Evolutionary conservation across 495 filamentous ascomycete genomes (phyloP), one percentile per base, ranked within the genome.

Genomic region (Melanomma pulvis-pyrius): DNA sequence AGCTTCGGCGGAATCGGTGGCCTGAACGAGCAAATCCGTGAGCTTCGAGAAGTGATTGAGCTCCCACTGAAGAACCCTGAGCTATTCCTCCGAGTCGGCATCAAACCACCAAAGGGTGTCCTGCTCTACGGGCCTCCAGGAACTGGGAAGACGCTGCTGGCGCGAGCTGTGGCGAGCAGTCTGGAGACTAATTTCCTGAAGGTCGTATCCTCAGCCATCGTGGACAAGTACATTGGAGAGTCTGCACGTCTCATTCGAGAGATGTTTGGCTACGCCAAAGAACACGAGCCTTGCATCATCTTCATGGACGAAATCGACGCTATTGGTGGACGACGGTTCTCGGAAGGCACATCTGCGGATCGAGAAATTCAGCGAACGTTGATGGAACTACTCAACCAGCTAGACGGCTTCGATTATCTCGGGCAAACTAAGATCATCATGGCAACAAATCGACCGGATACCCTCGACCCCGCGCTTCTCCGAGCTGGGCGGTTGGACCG

Each of bases 251-350:
- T 99, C 69, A 99, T 99, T 72, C 88, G 96, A 79, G 96, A 99
- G 77, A 98, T 99, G 96, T 99, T 99, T 73, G 96, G 96, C 52
- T 99, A 99, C 75, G 96, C 96, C 63, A 97, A 97, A 78, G 96
- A 99, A 78, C 96, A 99, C 77, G 96, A 99, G 76, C 96, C 96
- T 48, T 99, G 96, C 78, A 98, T 99, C 75, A 99, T 99, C 79
- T 99, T 99, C 86, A 99, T 99, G 96, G 96, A 99, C 82, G 96
- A 99, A 77, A 99, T 99, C 76, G 96, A 99, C 74, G 96, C 96
- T 71, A 99, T 99, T 74, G 96, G 96, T 75, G 96, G 96, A 59
- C 87, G 96, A 72, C 86, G 96, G 69, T 99, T 99, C 74, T 96
- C 90, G n/a, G 96, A 99, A 76, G 96, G 96, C 69, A 99, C 96